phyloP scores from a whole-genome alignment of 495 filamentous ascomycete genomes.

The Tuber brumale region DNA sequence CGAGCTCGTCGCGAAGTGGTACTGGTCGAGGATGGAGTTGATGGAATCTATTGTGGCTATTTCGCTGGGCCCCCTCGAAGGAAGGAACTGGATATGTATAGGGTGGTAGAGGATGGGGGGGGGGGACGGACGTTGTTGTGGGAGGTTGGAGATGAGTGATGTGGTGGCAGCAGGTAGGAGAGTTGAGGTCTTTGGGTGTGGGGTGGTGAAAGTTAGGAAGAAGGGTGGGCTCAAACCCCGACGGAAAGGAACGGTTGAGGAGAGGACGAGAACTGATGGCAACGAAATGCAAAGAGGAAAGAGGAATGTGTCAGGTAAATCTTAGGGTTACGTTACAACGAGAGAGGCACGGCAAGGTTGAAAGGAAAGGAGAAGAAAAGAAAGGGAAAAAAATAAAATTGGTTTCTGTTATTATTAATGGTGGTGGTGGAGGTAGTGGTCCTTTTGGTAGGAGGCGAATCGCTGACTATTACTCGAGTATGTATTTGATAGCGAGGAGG shows the following conservation, averaged over 20 bases:
- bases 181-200: background rate
- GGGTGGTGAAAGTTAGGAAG: background rate
- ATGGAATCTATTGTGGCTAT: constrained; percentile 41
- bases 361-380: background rate
- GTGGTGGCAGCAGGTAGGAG: background rate
- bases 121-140: background rate
- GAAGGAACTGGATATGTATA: constrained; percentile 24
- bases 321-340: constrained; percentile 5
- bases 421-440: background rate
- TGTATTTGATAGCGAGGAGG: background rate
- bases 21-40: constrained; percentile 40
- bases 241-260: constrained; percentile 3
- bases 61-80: constrained; percentile 28
- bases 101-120: background rate
- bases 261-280: constrained; percentile 3
- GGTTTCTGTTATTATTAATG: background rate
- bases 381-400: background rate
- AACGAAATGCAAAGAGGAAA: constrained; percentile 4
- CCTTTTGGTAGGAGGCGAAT: background rate
- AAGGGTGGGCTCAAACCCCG: background rate
- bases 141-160: background rate
- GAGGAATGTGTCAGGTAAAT: constrained; percentile 4
- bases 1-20: constrained; percentile 23
- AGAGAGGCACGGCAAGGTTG: constrained; percentile 2
- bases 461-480: background rate